Base-by-base conservation (phyloP, 2,329 filamentous ascomycete genomes). In the Penicillium sp. region DNA sequence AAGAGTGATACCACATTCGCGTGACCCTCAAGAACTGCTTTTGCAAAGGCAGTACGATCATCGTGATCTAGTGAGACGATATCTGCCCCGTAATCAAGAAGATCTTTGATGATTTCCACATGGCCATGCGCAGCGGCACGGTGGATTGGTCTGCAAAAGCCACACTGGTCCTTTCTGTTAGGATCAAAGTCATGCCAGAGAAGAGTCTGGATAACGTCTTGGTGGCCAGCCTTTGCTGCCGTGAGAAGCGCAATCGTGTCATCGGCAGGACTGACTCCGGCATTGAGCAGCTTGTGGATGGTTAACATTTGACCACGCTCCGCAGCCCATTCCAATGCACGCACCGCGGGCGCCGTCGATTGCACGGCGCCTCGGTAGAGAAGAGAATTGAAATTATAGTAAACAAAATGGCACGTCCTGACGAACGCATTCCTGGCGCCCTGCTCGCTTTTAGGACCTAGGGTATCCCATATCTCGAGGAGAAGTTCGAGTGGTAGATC, bases 401-500 rank as follows among this genome's bases (percentile, higher is more conserved):
- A 42, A n/a, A 25, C 18, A 20, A 46, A 47, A 18, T 28, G 40
- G 28, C 53, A 55, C 50, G 49, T 55, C 46, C 22, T 46, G 14
- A 27, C 35, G 6, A 55, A 35, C 7, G 31, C 49, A 16, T 50
- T 47, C 33, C 49, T 55, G 16, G 33, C 10, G 2, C 33, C 16
- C 33, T 36, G 16, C 13, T 51, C 42, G 11, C 25, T 36, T 5
- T 30, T 13, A 5, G 35, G 39, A 5, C 40, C 30, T 2, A 46
- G n/a, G 10, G 27, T 4, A 13, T 55, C 49, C 53, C 53, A 55
- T 18, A 55, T 44, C 6, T 41, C 39, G 8, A 47, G 39, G n/a
- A 50, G 33, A 18, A 55, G 20, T 24, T 55, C 53, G 14, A 28
- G 46, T 2, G 53, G 53, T 24, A 55, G 30, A n/a, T 35, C 43